Base-by-base conservation (phyloP, 2,329 filamentous ascomycete genomes). In the Aspergillus amoenus region DNA sequence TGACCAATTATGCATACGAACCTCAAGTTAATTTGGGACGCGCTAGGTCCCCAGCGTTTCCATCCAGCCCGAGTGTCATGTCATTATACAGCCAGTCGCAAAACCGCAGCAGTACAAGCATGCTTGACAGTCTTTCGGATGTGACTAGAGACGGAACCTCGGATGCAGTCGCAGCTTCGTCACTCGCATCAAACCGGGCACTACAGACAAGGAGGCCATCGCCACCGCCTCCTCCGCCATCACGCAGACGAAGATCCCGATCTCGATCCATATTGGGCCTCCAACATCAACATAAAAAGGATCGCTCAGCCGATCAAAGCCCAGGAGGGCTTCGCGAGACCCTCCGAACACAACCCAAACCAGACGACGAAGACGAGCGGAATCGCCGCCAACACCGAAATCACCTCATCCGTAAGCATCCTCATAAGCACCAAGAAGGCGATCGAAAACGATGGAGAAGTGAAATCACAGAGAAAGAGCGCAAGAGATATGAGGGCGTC, bases 401-500 rank as follows among this genome's bases (percentile, higher is more conserved):
- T 30, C 71, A 74, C 55, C 66, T 76, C 22, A 68, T 79, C 17
- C 68, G 71, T 49, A 76, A 78, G 55, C 77, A 80, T 59, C 78
- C 77, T 8, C 75, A 80, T 60, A 80, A 79, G 56, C 77, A 79
- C 59, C 74, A 76, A 50, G 78, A 80, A 66, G 78, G 78, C 4
- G 75, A 79, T 65, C 77, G 78, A 8, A 79, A 75, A 59, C 66
- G 74, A 55, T 80, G 77, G 76, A 69, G 73, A 42, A 73, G 73
- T 46, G 73, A 75, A 56, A 65, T 81, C 12, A 77, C 73, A 1
- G 77, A 79, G 58, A 68, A 71, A 27, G 76, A 80, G 55, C 71
- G 78, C 37, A 81, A 78, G 60, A 69, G 78, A 51, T 81, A 81
- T 58, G 79, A 81, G 64, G 79, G 78, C 4, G 77, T 81, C 4